Base-by-base conservation (phyloP, 2,329 filamentous ascomycete species). In the Penicillium sp. region DNA sequence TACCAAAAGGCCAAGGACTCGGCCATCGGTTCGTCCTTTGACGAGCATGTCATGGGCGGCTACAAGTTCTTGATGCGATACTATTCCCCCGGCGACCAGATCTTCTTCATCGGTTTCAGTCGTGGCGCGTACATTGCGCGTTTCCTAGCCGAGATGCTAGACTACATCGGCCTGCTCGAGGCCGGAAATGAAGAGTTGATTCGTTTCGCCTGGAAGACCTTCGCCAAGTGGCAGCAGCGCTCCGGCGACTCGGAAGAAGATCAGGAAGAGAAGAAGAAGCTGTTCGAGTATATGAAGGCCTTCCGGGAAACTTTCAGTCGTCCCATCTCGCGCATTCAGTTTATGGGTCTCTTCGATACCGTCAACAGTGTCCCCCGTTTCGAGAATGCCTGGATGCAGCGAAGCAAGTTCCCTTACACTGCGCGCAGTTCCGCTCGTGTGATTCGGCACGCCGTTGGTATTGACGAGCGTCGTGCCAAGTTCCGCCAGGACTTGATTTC, bases 131-230 rank as follows among this genome's bases (percentile, higher is more conserved):
- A 88, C 58, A 85, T 86, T 35, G 85, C 85, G 0, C 79, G 85
- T 2, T 88, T 88, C 59, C 69, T 89, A 0, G 86, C 87, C 0
- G 87, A 93, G 61, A 91, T 91, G 87, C 76, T 93, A 6, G 87
- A 93, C 59, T 84, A 87, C 56, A 82, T 93, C 44, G 88, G 89
- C 1, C 74, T 94, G 0, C 74, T 94, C 11, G 85, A 84, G 10
- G 84, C 86, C 42, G 87, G 88, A 9, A 94, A 94, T 57, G 86
- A 94, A 61, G 88, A 93, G 56, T 85, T 93, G 82, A 82, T 88
- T 42, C 76, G 78, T 3, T 94, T 94, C 63, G 87, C 86, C 0
- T 93, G 87, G 87, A 89, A 71, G 54, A 69, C 67, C 5, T 71
- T 72, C 38, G 62, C 68, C 32, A 70, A 69, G 38, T 72, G 69